Conservation (phyloP, 139 green algal species). For the Coelastrella sp. region DNA sequence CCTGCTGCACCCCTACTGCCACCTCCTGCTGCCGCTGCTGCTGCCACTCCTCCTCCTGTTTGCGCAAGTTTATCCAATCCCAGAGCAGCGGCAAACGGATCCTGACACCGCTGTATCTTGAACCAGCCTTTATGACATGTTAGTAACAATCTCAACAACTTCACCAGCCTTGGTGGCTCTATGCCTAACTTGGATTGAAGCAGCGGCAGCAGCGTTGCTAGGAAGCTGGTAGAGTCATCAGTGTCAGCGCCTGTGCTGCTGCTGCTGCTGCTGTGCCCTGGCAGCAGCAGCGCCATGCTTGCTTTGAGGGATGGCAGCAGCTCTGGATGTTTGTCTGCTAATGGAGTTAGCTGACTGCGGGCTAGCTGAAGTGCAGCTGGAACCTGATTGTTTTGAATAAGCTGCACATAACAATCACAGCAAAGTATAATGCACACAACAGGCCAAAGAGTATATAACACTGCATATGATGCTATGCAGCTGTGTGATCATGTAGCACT, state of each 20-base stretch:
- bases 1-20: neutral
- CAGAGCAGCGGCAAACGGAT: slow-evolving; percentile 55
- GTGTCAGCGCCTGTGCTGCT: neutral
- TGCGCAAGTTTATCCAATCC: slow-evolving; percentile 40
- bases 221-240: neutral
- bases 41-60: neutral
- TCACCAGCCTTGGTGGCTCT: slow-evolving; percentile 41
- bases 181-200: slow-evolving; percentile 51
- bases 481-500: too few relatives aligned
- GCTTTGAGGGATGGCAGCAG: slow-evolving; percentile 42
- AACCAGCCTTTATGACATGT: slow-evolving; percentile 59
- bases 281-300: slow-evolving; percentile 42
- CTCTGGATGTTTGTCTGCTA: slow-evolving; percentile 35
- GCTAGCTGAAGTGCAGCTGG: slow-evolving; percentile 42
- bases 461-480: too few relatives aligned
- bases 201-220: slow-evolving; percentile 40
- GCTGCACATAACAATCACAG: slow-evolving; percentile 15
- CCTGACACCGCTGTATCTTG: slow-evolving; percentile 50
- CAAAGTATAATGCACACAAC: too few relatives aligned
- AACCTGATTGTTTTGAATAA: slow-evolving; percentile 40
- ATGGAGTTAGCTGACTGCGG: slow-evolving; percentile 47
- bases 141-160: slow-evolving; percentile 58
- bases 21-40: neutral
- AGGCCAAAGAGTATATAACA: too few relatives aligned
- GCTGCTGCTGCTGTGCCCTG: slow-evolving; percentile 40